These are phyloP conservation scores for Ciborinia camelliae DNA, from an alignment of 2,329 filamentous ascomycete species.

Conservation along the genomic window DNA sequence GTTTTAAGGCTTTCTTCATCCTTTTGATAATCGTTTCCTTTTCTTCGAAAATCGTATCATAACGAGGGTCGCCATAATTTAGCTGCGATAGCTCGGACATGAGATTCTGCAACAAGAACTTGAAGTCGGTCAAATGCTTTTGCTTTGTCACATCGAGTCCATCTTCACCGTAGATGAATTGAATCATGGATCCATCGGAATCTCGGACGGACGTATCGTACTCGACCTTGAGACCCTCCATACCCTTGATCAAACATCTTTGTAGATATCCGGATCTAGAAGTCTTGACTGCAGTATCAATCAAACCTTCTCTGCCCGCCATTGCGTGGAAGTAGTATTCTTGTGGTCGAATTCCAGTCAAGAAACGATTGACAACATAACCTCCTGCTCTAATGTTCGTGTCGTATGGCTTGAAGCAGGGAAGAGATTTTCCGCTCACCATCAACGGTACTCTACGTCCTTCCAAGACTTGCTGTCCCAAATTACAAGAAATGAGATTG, in stretches of 20 bases:
- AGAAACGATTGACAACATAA: constrained; percentile 92
- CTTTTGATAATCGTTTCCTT: constrained; percentile 58
- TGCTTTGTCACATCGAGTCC: constrained; percentile 93
- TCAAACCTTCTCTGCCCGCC: constrained; percentile 96
- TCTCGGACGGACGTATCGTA: constrained; percentile 95
- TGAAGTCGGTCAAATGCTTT: constrained; percentile 85
- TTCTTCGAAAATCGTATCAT: constrained; percentile 61
- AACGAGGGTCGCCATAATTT: constrained; percentile 58
- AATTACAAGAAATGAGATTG: constrained; percentile 94
- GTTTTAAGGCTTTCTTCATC: constrained; percentile 78
- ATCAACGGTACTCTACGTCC: constrained; percentile 92
- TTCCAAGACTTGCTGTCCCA: constrained; percentile 95
- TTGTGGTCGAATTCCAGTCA: constrained; percentile 94
- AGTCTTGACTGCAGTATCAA: constrained; percentile 98
- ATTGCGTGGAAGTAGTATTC: constrained; percentile 99
- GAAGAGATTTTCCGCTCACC: constrained; percentile 95
- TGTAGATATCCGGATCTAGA: constrained; percentile 95
- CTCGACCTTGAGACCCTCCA: constrained; percentile 88
- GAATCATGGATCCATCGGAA: constrained; percentile 86
- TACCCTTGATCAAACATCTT: constrained; percentile 95
- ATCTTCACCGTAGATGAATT: constrained; percentile 96
- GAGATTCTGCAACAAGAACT: constrained; percentile 84
- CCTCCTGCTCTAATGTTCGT: constrained; percentile 85
- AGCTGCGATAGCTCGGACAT: constrained; percentile 75
- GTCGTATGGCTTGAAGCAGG: constrained; percentile 90